phyloP scores from a whole-genome alignment of 2,329 filamentous ascomycete species.

The Phaeoacremonium minimum region DNA sequence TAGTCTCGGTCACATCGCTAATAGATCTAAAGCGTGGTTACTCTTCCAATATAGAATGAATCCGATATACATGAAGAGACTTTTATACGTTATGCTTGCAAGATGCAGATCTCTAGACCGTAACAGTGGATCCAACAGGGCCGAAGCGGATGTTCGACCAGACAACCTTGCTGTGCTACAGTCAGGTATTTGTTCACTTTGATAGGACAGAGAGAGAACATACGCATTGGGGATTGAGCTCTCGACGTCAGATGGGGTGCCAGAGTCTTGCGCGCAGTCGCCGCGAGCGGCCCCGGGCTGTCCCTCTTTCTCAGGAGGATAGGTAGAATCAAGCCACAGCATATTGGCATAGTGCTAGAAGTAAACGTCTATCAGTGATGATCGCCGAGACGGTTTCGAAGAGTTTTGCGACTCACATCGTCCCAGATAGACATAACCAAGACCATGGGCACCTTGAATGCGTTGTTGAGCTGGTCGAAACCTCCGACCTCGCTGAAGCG shows the following conservation, averaged over 20 bases:
- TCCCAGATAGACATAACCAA: conserved; percentile 60
- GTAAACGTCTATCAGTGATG: no score
- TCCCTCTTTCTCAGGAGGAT: conserved; percentile 27
- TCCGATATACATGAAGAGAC: no score
- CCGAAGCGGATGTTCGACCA: conserved; percentile 17
- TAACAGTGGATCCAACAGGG: conserved; percentile 13
- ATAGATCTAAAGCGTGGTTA: no score
- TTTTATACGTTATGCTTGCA: no score
- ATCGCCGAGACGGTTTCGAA: no score
- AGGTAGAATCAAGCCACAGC: background rate
- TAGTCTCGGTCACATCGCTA: no score
- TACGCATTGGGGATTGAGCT: conserved; percentile 24
- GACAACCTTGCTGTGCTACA: no score
- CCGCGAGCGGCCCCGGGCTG: conserved; percentile 36
- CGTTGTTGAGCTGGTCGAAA: conserved; percentile 44
- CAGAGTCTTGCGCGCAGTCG: conserved; percentile 32
- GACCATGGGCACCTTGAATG: conserved; percentile 53
- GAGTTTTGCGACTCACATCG: conserved; percentile 25
- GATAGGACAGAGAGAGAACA: no score
- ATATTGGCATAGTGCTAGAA: background rate
- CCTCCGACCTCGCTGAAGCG: conserved; percentile 50
- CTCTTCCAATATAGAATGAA: no score
- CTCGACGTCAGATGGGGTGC: conserved; percentile 33
- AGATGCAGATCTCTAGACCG: no score
- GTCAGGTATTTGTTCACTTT: conserved; percentile 8